phyloP scores from a whole-genome alignment of 257 asterid species.

The Paulownia fortunei region DNA sequence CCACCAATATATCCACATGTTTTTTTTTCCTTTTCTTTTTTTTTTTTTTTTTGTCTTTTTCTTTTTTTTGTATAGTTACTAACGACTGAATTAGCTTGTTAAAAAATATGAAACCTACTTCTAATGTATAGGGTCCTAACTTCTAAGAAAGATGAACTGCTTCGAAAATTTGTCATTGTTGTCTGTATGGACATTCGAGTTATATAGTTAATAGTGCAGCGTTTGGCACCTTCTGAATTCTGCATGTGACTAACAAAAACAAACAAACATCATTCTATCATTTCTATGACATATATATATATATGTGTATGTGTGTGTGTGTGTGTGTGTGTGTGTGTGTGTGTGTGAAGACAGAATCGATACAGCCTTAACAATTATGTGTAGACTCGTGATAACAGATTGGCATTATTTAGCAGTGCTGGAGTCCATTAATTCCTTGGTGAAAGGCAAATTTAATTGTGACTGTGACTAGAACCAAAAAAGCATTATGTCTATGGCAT shows the following conservation, averaged over 20 bases:
- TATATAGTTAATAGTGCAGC: too few species aligned
- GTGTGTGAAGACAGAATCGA: background rate
- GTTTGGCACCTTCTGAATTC: background rate
- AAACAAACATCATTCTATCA: too few species aligned
- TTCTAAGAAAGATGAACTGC: background rate
- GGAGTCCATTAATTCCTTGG: background rate
- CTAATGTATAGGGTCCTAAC: background rate
- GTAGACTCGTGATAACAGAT: constrained; percentile 3
- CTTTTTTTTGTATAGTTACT: too few species aligned
- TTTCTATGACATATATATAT: background rate
- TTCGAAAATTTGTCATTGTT: background rate
- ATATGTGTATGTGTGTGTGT: background rate
- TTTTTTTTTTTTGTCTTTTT: too few species aligned
- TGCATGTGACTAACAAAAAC: too few species aligned
- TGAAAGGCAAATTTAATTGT: background rate
- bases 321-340: background rate
- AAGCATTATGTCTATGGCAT: too few species aligned
- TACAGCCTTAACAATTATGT: background rate
- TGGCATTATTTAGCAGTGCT: constrained; percentile 16
- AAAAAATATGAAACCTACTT: too few species aligned
- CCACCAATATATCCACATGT: too few species aligned
- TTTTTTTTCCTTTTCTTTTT: too few species aligned
- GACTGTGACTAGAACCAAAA: background rate
- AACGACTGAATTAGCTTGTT: too few species aligned
- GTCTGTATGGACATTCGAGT: background rate